Evolutionary conservation across 2,329 filamentous ascomycete species (phyloP).

Genomic region (Ceratocystis albifundus): DNA sequence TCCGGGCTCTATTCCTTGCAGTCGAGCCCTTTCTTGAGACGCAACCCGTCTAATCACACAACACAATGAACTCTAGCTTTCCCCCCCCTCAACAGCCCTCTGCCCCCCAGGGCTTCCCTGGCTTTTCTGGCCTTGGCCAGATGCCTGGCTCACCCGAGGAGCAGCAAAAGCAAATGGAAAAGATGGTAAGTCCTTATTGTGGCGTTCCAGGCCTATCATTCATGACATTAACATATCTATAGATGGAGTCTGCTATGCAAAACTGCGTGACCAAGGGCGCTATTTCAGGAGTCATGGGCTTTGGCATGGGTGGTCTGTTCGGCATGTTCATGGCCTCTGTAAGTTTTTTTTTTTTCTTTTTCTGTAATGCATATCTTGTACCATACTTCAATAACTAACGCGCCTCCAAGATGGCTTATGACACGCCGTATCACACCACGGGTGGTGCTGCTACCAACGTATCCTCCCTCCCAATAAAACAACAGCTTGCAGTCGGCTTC

Average conservation of each 20-base stretch:
- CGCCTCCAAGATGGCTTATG: conserved; percentile 76
- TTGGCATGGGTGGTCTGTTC: conserved; percentile 85
- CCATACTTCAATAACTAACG: neutral
- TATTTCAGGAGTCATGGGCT: conserved; percentile 86
- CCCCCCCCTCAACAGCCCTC: conserved; percentile 12
- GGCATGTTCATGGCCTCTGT: conserved; percentile 97
- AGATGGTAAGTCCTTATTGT: conserved; percentile 21
- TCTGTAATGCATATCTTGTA: neutral
- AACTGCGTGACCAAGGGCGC: conserved; percentile 81
- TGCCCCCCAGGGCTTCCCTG: conserved; percentile 11
- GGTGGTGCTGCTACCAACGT: conserved; percentile 34
- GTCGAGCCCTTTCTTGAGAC: neutral
- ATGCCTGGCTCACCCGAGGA: conserved; percentile 21
- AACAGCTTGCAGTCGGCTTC: conserved; percentile 77
- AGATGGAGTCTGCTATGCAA: conserved; percentile 82
- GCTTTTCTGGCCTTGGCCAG: conserved; percentile 10
- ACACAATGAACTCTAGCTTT: conserved; percentile 13
- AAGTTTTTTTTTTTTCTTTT: conserved; percentile 33
- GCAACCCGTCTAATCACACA: neutral
- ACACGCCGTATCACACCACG: conserved; percentile 64
- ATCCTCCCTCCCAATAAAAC: conserved; percentile 59
- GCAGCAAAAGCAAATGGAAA: conserved; percentile 24
- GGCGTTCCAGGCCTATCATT: neutral
- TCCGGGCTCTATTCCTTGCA: neutral
- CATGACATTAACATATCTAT: conserved; percentile 16